Base-by-base conservation (phyloP, 163 green algal genomes). In the Botryococcus braunii region DNA sequence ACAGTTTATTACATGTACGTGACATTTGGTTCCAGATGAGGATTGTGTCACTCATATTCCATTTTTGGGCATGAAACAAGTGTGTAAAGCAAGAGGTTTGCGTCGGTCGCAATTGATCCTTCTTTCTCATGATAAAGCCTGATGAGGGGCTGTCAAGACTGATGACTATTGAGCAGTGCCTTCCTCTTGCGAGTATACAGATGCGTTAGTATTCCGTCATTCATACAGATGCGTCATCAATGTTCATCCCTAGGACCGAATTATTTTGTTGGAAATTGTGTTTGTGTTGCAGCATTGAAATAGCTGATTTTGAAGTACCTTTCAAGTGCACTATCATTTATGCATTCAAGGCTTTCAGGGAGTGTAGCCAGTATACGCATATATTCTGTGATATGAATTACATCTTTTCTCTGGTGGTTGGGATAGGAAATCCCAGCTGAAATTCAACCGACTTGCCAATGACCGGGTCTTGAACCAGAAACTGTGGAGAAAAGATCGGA, bases 381-480 rank as follows among this genome's bases (percentile, higher is more conserved):
- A 55, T 55, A 17, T 27, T 21, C 17, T 21, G 17, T 55, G 46
- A 29, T 27, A 55, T 17, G 46, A 17, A 21, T 27, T 27, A 29
- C 17, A 55, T 55, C 46, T 21, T 27, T 55, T 27, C 17, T 21
- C 46, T 17, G 17, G 17, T 27, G 46, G 17, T 55, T 55, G 46
- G 46, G 17, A 21, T 21, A 17, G 46, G 17, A 29, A 21, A 55
- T 21, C 17, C 46, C 17, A 29, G 46, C 52, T 27, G 21, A 35
- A 5, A 62, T 40, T 1, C 23, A 35, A 31, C 31, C 41, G 2
- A 46, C 27, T 63, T 34, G 36, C 60, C 17, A 67, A 58, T 9
- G 79, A 85, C 47, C 65, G 65, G 25, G 38, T 83, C 25, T 50
- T 78, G 25, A 40, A 71, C 38, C 79, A 76, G 2, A 85, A 85